phyloP scores from a whole-genome alignment of 75 land plant species.

The Picea glauca region DNA sequence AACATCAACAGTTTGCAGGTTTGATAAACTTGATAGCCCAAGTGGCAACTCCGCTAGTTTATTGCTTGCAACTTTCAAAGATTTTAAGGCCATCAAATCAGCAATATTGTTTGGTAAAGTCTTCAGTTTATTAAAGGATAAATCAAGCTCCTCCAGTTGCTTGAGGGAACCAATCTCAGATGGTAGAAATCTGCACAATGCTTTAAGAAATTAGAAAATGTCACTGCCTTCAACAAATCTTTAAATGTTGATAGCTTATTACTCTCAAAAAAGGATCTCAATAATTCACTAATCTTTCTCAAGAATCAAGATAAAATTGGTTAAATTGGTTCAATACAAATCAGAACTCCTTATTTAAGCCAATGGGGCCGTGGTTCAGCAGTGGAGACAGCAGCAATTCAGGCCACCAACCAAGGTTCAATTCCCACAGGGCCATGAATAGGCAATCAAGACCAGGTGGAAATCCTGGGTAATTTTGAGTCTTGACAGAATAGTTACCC shows the following conservation, averaged over 20 bases:
- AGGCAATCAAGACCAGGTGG: too few species aligned
- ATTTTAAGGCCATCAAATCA: slow-evolving; percentile 51
- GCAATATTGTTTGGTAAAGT: slow-evolving; percentile 66
- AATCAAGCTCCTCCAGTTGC: slow-evolving; percentile 74
- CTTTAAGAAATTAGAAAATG: slow-evolving; percentile 12
- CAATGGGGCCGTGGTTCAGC: too few species aligned
- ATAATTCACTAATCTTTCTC: slow-evolving; percentile 9
- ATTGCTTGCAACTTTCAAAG: slow-evolving; percentile 71
- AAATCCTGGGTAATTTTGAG: too few species aligned
- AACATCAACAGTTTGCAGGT: slow-evolving; percentile 67
- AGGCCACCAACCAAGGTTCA: too few species aligned
- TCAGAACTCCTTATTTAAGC: too few species aligned
- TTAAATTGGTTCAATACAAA: too few species aligned
- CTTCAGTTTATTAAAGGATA: slow-evolving; percentile 92
- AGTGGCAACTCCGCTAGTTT: slow-evolving; percentile 77
- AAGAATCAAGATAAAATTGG: neutral
- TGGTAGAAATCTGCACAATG: slow-evolving; percentile 73
- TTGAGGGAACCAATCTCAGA: slow-evolving; percentile 76
- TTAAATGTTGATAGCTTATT: neutral
- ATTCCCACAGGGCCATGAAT: too few species aligned
- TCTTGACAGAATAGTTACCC: too few species aligned
- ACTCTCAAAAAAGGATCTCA: slow-evolving; percentile 10
- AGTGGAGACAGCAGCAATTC: too few species aligned
- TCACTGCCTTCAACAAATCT: neutral
- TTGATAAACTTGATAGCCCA: slow-evolving; percentile 44